A percentile compares a stretch with the other conserved stretches of the same genome.
These are phyloP conservation scores for Arabidopsis thaliana DNA, from an alignment of 345 rosid genomes.

Conservation along the genomic window TAIR10.1 NC_003070.9:26088001-26088500, in stretches of 20 bases:
- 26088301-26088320: slow-evolving; percentile 74
- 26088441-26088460: slow-evolving; percentile 70
- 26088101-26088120: slow-evolving; percentile 82
- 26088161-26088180: slow-evolving; percentile 29
- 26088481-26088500: slow-evolving; percentile 59
- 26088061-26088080: slow-evolving; percentile 19
- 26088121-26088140: slow-evolving; percentile 54
- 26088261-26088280: slow-evolving; percentile 74
- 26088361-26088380: slow-evolving; percentile 9
- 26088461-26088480: slow-evolving; percentile 64
- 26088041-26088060: slow-evolving; percentile 28
- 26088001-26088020: neutral
- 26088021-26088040: neutral
- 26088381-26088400: slow-evolving; percentile 31
- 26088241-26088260: slow-evolving; percentile 70
- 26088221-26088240: neutral
- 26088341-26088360: slow-evolving; percentile 2
- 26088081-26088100: slow-evolving; percentile 92
- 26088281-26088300: slow-evolving; percentile 58
- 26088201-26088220: neutral
- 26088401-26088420: slow-evolving; percentile 63
- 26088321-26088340: slow-evolving; percentile 37
- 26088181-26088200: neutral
- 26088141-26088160: slow-evolving; percentile 59
- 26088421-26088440: slow-evolving; percentile 83